Evolutionary conservation across 164 flowering plant species (phyloP).

Genomic region (Stephania yunnanensis): DNA sequence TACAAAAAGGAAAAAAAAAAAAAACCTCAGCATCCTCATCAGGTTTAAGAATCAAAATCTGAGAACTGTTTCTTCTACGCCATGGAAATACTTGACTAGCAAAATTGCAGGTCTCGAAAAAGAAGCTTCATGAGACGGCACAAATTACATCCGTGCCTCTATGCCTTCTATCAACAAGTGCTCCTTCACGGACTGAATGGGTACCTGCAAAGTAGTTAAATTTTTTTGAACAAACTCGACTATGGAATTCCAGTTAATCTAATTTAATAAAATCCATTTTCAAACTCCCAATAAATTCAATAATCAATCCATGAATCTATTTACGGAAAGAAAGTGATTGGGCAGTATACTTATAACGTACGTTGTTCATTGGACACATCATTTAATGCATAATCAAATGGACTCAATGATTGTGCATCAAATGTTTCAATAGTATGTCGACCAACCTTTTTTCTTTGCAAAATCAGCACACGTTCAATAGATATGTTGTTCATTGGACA

Average conservation of each 20-base stretch:
- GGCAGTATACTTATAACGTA: no score
- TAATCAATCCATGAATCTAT: no score
- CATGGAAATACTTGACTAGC: not conserved
- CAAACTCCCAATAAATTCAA: no score
- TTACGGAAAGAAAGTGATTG: no score
- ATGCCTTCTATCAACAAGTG: slow-evolving; percentile 69
- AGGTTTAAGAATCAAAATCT: not conserved
- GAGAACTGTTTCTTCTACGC: not conserved
- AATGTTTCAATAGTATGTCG: no score
- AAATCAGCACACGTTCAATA: no score
- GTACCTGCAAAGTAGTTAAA: slow-evolving; percentile 46
- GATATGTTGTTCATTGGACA: no score
- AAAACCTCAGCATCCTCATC: not conserved
- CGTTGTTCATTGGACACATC: no score
- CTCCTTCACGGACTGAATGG: slow-evolving; percentile 72
- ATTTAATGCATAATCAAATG: no score
- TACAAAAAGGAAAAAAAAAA: not conserved
- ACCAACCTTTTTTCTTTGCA: no score
- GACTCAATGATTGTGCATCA: no score
- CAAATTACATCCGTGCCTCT: slow-evolving; percentile 48
- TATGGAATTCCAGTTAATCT: not conserved
- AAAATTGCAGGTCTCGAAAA: not conserved
- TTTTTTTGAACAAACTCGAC: not conserved
- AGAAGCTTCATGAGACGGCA: not conserved
- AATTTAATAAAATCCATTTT: no score